A percentile compares a stretch with the other conserved stretches of the same genome.
These are phyloP conservation scores for Chloropicon primus DNA, from an alignment of 139 green algal species.

Conservation along the genomic window DNA sequence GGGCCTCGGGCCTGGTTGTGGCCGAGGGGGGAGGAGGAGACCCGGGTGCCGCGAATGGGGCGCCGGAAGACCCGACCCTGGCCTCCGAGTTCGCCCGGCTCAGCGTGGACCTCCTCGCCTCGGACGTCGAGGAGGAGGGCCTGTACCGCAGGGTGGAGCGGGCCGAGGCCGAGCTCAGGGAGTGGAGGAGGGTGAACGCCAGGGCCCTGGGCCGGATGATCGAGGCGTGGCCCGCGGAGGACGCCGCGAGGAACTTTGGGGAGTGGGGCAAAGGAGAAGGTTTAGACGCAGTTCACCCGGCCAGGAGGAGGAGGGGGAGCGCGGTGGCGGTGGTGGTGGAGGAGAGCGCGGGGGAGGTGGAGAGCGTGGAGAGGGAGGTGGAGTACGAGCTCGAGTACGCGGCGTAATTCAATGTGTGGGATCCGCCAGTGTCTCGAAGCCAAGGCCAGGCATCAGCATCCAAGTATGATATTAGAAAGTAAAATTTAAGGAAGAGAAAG, in stretches of 20 bases:
- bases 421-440: too few relatives aligned
- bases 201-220: neutral
- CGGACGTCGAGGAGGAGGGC: neutral
- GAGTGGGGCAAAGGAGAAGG: too few relatives aligned
- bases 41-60: too few relatives aligned
- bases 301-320: neutral
- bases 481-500: too few relatives aligned
- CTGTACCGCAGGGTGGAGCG: neutral
- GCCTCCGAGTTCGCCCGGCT: neutral
- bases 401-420: too few relatives aligned
- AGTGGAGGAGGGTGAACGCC: neutral
- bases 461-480: too few relatives aligned
- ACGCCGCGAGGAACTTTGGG: neutral
- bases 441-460: too few relatives aligned
- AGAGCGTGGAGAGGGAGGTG: neutral
- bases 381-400: neutral
- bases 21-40: too few relatives aligned
- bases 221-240: neutral
- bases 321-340: neutral
- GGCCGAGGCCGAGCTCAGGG: neutral
- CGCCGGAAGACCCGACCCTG: too few relatives aligned
- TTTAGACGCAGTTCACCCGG: neutral
- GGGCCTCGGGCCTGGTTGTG: neutral
- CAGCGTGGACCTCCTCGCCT: neutral
- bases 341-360: neutral